phyloP scores from a whole-genome alignment of 2,329 filamentous ascomycete species.

The Ambrosiella cleistominuta region DNA sequence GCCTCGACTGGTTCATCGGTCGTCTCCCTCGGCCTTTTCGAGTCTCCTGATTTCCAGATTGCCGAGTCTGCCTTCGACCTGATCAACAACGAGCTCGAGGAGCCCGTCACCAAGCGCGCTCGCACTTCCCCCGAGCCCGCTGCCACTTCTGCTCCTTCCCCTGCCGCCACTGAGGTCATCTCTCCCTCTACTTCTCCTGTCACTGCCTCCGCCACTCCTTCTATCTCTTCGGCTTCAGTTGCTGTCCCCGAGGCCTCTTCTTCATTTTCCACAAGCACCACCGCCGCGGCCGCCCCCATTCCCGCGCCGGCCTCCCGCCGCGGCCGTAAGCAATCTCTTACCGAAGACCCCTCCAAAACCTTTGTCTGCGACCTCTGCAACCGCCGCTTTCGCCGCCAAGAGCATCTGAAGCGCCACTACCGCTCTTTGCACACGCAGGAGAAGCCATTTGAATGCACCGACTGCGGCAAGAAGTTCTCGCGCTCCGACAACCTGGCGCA shows the following conservation, averaged over 20 bases:
- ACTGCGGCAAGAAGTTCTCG: constrained; percentile 99
- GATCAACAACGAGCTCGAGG: constrained; percentile 3
- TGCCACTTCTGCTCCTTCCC: constrained; percentile 19
- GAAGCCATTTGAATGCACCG: constrained; percentile 93
- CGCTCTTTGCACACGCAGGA: constrained; percentile 95
- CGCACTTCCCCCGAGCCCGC: constrained; percentile 26
- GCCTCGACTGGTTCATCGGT: constrained; percentile 51
- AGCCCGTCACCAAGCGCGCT: constrained; percentile 31
- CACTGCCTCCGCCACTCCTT: neutral
- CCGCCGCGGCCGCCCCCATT: constrained; percentile 23
- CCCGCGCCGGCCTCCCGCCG: constrained; percentile 63
- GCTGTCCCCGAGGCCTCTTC: constrained; percentile 19
- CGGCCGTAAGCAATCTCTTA: constrained; percentile 94
- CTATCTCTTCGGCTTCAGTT: neutral
- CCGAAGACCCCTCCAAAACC: constrained; percentile 94
- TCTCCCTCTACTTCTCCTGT: neutral
- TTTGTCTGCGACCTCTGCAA: constrained; percentile 95
- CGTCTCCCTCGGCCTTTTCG: constrained; percentile 55
- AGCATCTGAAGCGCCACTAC: constrained; percentile 97
- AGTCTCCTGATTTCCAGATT: constrained; percentile 59
- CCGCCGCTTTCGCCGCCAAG: constrained; percentile 91
- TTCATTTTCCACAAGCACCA: constrained; percentile 22
- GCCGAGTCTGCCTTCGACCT: constrained; percentile 44
- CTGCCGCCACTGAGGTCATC: constrained; percentile 16
- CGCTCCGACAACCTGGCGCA: constrained; percentile 94